These are phyloP conservation scores for Paraphaeosphaeria sporulosa DNA, from an alignment of 2,329 filamentous ascomycete species.

Conservation along the genomic window DNA sequence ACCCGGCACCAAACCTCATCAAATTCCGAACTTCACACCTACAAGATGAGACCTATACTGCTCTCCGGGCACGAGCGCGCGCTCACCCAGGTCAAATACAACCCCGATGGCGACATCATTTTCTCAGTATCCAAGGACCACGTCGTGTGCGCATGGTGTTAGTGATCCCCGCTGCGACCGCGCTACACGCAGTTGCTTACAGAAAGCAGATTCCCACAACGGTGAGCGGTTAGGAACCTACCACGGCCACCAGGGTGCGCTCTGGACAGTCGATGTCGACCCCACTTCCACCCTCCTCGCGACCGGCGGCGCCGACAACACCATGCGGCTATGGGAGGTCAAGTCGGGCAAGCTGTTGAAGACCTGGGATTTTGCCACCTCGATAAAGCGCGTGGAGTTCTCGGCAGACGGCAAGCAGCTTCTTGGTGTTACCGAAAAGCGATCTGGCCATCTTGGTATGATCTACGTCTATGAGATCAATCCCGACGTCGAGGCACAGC, in stretches of 20 bases:
- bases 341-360: constrained; percentile 92
- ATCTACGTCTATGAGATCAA: constrained; percentile 93
- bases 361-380: constrained; percentile 96
- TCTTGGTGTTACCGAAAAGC: constrained; percentile 96
- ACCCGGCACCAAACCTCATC: no score
- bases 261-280: constrained; percentile 98
- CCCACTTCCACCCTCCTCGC: constrained; percentile 91
- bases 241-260: constrained; percentile 93
- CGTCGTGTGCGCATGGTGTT: constrained; percentile 91
- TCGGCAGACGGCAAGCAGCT: constrained; percentile 90
- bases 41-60: constrained; percentile 89
- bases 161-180: constrained; percentile 23
- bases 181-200: constrained; percentile 28
- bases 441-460: constrained; percentile 93
- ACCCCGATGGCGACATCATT: constrained; percentile 90
- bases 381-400: constrained; percentile 98
- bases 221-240: constrained; percentile 95
- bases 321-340: constrained; percentile 95
- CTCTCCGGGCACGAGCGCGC: constrained; percentile 96
- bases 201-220: constrained; percentile 74
- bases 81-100: constrained; percentile 89
- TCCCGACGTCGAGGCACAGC: constrained; percentile 80
- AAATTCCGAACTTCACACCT: constrained; percentile 15
- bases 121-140: constrained; percentile 98
- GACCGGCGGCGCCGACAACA: constrained; percentile 97